These are phyloP conservation scores for Cytospora piceae DNA, from an alignment of 2,329 filamentous ascomycete species.

Conservation along the genomic window DNA sequence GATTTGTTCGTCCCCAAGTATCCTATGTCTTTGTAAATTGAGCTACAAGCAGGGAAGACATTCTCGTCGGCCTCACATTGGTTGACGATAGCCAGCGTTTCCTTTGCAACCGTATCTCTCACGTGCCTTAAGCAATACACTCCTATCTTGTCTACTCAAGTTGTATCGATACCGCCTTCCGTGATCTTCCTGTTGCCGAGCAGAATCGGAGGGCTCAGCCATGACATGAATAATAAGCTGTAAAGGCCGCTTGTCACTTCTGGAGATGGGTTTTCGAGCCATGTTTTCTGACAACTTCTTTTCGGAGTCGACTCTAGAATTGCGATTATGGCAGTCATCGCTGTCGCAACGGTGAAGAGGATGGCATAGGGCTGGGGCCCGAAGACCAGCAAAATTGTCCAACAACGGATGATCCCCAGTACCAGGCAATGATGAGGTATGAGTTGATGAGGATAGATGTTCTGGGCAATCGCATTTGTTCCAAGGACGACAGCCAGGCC, in stretches of 20 bases:
- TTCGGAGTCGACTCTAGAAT: slow-evolving; percentile 33
- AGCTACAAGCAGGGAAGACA: too few relatives aligned
- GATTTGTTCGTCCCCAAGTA: too few relatives aligned
- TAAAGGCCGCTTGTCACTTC: slow-evolving; percentile 32
- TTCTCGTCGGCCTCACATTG: too few relatives aligned
- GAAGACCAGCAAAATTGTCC: slow-evolving; percentile 46
- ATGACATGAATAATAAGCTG: slow-evolving; percentile 34
- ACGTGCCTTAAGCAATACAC: neutral
- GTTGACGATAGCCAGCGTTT: neutral
- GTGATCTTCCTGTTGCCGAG: slow-evolving; percentile 20
- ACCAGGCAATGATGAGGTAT: slow-evolving; percentile 47
- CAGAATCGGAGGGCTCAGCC: slow-evolving; percentile 26
- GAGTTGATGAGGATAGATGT: slow-evolving; percentile 48
- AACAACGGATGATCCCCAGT: slow-evolving; percentile 46
- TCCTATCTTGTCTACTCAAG: neutral
- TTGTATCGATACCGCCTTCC: neutral
- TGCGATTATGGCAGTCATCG: slow-evolving; percentile 40
- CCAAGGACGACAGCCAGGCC: slow-evolving; percentile 37
- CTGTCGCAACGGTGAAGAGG: slow-evolving; percentile 28
- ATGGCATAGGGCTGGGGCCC: slow-evolving; percentile 11
- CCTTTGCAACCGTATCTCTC: neutral
- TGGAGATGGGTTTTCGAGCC: neutral
- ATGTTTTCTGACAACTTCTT: neutral
- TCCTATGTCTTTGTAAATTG: too few relatives aligned
- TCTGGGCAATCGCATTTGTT: slow-evolving; percentile 40